Base-by-base conservation (phyloP, 768 basidiomycete species). In the Rhizopogon salebrosus region DNA sequence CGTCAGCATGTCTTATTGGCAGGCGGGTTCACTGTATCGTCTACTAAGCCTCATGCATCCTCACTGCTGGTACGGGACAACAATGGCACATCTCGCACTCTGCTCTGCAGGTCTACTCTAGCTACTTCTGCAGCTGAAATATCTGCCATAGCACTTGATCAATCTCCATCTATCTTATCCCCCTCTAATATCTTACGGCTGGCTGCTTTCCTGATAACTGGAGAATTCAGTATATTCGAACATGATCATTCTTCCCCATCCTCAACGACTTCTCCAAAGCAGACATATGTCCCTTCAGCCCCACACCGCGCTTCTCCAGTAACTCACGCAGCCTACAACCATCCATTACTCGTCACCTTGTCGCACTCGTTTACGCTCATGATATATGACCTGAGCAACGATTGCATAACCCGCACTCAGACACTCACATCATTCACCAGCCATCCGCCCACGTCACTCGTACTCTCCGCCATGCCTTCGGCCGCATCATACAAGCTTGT, bases 351-450 rank as follows among this genome's bases (percentile, higher is more conserved):
- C 48, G 76, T 88, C 45, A 82, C 87, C 0, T 73, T 92, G 42
- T 85, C 89, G 23, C 70, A 77, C 57, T 67, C 75, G 34, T 91
- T 92, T 63, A 75, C 75, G 11, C 76, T 92, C 20, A 82, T 82
- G 41, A 66, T 91, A n/a, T 92, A 86, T 64, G 83, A 89, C 62
- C 64, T 91, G 39, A 80, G 80, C 13, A 72, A 70, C 24, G 74
- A 78, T 56, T 69, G 62, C 8, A 73, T 83, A 43, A 70, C 65
- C 9, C 83, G 78, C 57, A 79, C 75, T 1, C 87, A 91, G 66
- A 85, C 85, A 1, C 71, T 92, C 16, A 80, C 77, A 29, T 87
- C 89, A 1, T 91, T 87, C 67, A 85, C 87, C 8, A 89, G 87
- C 3, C 85, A 84, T 64, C 87, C 87, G 1, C 90, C 91, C 2